Conservation (phyloP, 108 stramenopile genomes). For the Epithemia pelagica region DNA sequence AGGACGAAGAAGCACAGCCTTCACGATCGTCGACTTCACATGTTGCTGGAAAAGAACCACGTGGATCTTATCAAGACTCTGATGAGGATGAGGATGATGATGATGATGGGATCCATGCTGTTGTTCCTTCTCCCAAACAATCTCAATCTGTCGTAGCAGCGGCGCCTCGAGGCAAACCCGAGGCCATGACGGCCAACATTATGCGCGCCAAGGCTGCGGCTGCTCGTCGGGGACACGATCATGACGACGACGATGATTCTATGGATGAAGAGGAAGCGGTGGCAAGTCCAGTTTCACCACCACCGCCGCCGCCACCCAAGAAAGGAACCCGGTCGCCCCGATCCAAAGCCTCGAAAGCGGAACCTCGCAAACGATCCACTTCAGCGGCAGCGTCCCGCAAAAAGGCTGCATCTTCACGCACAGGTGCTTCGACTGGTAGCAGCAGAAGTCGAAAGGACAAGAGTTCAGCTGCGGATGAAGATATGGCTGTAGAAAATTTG, state of each 20-base stretch:
- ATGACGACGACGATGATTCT: slow-evolving; percentile 17
- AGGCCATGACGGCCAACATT: slow-evolving; percentile 39
- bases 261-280: slow-evolving; percentile 2
- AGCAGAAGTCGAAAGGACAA: neutral
- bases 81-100: neutral
- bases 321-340: neutral
- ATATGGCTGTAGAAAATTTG: slow-evolving; percentile 5
- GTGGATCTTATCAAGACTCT: neutral
- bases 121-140: neutral
- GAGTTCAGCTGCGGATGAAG: neutral
- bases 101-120: neutral
- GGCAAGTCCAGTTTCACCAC: neutral
- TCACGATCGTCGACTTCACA: neutral
- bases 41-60: neutral
- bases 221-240: slow-evolving; percentile 19
- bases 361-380: neutral
- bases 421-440: neutral
- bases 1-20: neutral
- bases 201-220: slow-evolving; percentile 21
- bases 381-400: slow-evolving; percentile 11
- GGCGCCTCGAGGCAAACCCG: slow-evolving; percentile 52
- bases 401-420: slow-evolving; percentile 6
- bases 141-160: no score
- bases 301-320: neutral
- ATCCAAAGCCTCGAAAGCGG: neutral